These are phyloP conservation scores for Cucumis hystrix DNA, from an alignment of 306 rosid genomes.

Conservation along the genomic window DNA sequence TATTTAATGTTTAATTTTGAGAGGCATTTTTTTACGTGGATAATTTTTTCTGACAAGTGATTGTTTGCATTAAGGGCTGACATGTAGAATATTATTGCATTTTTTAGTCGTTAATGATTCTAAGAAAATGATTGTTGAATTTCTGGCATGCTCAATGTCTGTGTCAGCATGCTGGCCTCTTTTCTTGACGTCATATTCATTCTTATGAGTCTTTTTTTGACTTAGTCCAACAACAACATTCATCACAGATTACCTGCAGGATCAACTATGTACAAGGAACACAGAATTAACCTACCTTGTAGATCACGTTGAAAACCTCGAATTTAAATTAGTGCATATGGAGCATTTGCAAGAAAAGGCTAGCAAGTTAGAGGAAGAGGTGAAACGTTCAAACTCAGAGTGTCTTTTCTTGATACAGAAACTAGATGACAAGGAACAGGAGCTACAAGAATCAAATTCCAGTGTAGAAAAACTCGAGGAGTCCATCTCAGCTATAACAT, in stretches of 20 bases:
- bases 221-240: slow-evolving; percentile 18
- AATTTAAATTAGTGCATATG: slow-evolving; percentile 37
- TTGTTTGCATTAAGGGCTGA: background rate
- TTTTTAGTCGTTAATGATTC: background rate
- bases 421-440: slow-evolving; percentile 42
- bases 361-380: slow-evolving; percentile 46
- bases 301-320: slow-evolving; percentile 37
- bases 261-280: slow-evolving; percentile 58
- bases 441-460: slow-evolving; percentile 39
- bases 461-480: slow-evolving; percentile 54
- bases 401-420: slow-evolving; percentile 42
- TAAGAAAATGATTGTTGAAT: background rate
- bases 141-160: slow-evolving; percentile 6
- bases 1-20: background rate
- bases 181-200: background rate
- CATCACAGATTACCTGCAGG: slow-evolving; percentile 73
- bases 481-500: slow-evolving; percentile 48
- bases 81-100: background rate
- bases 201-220: slow-evolving; percentile 1
- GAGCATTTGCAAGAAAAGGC: slow-evolving; percentile 36
- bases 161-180: background rate
- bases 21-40: background rate
- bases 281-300: slow-evolving; percentile 38
- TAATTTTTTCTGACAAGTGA: background rate
- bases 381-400: slow-evolving; percentile 36